Base-by-base conservation (phyloP, 495 filamentous ascomycete genomes). In the Aspergillus baeticus region DNA sequence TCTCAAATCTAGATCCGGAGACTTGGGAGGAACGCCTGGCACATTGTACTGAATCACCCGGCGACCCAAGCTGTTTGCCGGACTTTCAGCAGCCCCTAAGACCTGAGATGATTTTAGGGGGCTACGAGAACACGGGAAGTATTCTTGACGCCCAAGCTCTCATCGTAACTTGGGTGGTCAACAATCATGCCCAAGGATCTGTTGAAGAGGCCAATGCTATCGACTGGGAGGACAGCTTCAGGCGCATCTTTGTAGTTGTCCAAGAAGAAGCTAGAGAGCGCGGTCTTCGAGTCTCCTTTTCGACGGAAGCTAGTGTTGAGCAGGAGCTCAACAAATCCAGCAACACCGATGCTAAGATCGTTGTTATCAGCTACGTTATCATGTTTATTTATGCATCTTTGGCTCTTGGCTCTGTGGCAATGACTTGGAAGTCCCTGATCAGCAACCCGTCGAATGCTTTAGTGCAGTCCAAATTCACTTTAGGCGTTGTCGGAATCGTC, bases 301-400 rank as follows among this genome's bases (percentile, higher is more conserved):
- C 86, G 18, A 94, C 95, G 8, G 94, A 98, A 72, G 87, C 92
- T 61, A 95, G 90, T 65, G 69, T 98, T 29, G 93, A 98, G 64
- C 80, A 96, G 66, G 94, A 98, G 64, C 77, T 86, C 43, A 98
- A 96, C 73, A 96, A 98, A 70, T 92, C 88, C 10, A 96, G 90
- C 34, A 98, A 98, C 69, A 97, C 94, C 2, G 94, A 98, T 70
- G 94, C 92, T 17, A 96, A 93, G 70, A 98, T 98, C 60, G 85
- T 98, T 13, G 87, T 95, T 38, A 88, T 98, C 71, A 97, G 93
- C 76, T 98, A 98, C 73, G 82, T 98, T 58, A 88, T 96, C 71
- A 98, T 98, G 94, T 98, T 98, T 67, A 69, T 98, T 34, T 98
- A 98, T 63, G 94, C 92, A 4, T 97, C 92, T 2, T 65, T 98